These are phyloP conservation scores for Dioscorea alata DNA, from an alignment of 106 monocot genomes.

Conservation along the genomic window DNA sequence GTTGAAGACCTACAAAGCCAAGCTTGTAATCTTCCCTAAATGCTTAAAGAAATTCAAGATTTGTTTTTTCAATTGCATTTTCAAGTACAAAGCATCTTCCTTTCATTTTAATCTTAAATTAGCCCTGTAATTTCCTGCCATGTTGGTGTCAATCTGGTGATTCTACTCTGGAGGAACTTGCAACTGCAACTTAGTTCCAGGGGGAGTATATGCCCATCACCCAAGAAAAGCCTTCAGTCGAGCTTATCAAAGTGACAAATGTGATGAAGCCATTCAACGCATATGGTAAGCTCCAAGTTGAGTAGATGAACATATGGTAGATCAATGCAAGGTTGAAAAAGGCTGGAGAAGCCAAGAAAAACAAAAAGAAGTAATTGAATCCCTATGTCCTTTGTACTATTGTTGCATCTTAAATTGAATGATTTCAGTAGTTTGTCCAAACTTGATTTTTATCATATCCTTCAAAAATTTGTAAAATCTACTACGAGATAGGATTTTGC, in stretches of 20 bases:
- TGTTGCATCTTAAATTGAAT: no score
- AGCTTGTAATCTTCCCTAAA: constrained; percentile 21
- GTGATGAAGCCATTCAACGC: constrained; percentile 64
- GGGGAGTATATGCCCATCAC: constrained; percentile 26
- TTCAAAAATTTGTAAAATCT: no score
- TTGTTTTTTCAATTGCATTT: background rate
- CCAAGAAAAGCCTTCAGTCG: constrained; percentile 22
- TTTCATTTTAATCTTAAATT: no score
- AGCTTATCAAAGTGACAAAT: constrained; percentile 41
- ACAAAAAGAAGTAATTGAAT: constrained; percentile 51
- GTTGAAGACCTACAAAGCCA: constrained; percentile 24
- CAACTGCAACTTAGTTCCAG: constrained; percentile 26
- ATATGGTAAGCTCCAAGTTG: constrained; percentile 49
- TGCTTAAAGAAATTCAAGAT: constrained; percentile 13
- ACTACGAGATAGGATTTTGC: no score
- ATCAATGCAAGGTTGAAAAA: constrained; percentile 55
- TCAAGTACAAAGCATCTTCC: no score
- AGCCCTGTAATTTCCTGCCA: background rate
- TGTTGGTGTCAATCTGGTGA: constrained; percentile 25
- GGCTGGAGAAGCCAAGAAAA: constrained; percentile 69
- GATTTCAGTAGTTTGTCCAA: no score
- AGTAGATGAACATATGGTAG: constrained; percentile 53
- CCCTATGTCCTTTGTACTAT: no score
- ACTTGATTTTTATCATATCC: no score
- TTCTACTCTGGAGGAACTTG: constrained; percentile 31